phyloP scores from a whole-genome alignment of 164 flowering plant genomes.

The Saururus chinensis region DNA sequence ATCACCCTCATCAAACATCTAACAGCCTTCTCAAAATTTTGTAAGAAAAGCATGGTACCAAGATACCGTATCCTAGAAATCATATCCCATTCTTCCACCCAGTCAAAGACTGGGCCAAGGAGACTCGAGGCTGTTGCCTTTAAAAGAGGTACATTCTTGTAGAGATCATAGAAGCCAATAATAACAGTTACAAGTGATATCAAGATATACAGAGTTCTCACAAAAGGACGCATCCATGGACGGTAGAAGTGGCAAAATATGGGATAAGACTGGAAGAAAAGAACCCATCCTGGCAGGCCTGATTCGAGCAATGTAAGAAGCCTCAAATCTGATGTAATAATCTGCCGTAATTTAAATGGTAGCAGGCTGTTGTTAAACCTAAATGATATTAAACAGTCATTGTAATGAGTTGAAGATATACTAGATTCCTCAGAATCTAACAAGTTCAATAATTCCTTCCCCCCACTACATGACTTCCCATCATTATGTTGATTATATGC shows the following conservation, averaged over 20 bases:
- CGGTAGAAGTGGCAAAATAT: conserved; percentile 17
- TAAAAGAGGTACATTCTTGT: conserved; percentile 24
- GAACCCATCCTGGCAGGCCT: conserved; percentile 31
- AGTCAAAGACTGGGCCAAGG: conserved; percentile 23
- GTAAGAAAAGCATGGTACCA: conserved; percentile 27
- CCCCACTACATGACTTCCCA: not conserved
- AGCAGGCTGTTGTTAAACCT: conserved; percentile 18
- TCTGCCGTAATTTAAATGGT: conserved; percentile 17
- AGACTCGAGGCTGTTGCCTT: conserved; percentile 20
- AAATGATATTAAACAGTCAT: conserved; percentile 15
- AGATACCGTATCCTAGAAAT: conserved; percentile 21
- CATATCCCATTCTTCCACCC: conserved; percentile 29
- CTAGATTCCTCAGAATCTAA: conserved; percentile 2
- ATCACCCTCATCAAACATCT: conserved; percentile 13
- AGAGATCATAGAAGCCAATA: conserved; percentile 26
- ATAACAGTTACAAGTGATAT: conserved; percentile 23
- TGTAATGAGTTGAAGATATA: conserved; percentile 9
- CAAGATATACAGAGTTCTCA: conserved; percentile 17
- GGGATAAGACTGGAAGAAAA: conserved; percentile 29
- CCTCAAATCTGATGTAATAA: conserved; percentile 21
- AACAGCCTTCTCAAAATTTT: conserved; percentile 20
- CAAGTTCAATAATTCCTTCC: not conserved
- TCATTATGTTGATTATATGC: conserved; percentile 3
- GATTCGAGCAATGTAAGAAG: conserved; percentile 24
- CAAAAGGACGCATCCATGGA: conserved; percentile 28